phyloP scores from a whole-genome alignment of 1,284 basidiomycete genomes.

The Tetrapyrgos nigripes region DNA sequence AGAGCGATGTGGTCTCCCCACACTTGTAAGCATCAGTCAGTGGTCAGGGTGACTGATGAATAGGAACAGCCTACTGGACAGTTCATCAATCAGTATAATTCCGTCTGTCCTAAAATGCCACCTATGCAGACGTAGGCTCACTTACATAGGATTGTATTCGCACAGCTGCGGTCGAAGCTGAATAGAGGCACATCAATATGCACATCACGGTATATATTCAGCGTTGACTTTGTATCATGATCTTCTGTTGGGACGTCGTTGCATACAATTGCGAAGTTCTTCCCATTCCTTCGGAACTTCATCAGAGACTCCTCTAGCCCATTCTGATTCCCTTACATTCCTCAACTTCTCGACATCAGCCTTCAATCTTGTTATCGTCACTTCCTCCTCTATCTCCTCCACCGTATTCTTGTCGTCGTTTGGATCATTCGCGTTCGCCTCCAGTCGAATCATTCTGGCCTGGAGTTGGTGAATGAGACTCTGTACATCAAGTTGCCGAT shows the following conservation, averaged over 20 bases:
- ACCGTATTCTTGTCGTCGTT: not conserved
- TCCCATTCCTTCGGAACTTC: not conserved
- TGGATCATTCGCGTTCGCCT: not conserved
- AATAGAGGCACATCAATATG: too few species aligned
- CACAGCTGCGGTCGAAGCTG: too few species aligned
- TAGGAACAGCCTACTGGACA: too few species aligned
- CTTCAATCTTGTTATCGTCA: not conserved
- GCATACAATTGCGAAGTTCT: not conserved
- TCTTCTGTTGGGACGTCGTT: too few species aligned
- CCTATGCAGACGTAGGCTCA: too few species aligned
- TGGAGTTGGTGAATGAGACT: not conserved
- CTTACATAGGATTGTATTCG: too few species aligned
- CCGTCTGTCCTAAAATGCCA: too few species aligned
- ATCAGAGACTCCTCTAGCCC: not conserved
- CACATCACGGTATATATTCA: too few species aligned
- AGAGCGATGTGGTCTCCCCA: not conserved
- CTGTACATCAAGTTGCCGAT: not conserved
- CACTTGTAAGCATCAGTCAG: not conserved
- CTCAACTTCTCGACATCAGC: not conserved
- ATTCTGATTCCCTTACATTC: not conserved
- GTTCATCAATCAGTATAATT: too few species aligned
- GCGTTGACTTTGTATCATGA: too few species aligned
- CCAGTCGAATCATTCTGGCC: not conserved
- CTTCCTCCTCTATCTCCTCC: not conserved
- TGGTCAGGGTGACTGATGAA: conserved; percentile 13